A percentile compares a stretch with the other conserved stretches of the same genome.
Evolutionary conservation across 805 yeast genomes (phyloP).

Genomic region (Monosporozyma siamensis): DNA sequence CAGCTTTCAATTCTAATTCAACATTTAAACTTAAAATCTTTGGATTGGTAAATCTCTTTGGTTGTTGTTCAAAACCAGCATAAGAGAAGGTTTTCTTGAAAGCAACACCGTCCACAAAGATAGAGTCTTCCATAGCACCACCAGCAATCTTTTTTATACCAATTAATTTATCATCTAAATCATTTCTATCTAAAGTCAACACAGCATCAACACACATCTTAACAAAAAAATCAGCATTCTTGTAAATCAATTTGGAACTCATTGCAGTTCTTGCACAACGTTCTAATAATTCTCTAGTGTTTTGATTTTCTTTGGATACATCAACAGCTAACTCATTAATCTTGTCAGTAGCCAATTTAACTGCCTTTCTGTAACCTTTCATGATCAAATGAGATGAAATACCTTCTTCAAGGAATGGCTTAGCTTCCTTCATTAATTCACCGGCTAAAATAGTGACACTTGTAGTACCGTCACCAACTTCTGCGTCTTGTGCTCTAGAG

Average conservation of each 20-base stretch:
- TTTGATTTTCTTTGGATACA: slow-evolving; percentile 40
- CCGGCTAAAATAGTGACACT: slow-evolving; percentile 92
- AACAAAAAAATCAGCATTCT: slow-evolving; percentile 81
- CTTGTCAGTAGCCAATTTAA: slow-evolving; percentile 61
- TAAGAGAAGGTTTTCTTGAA: slow-evolving; percentile 95
- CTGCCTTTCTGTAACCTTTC: slow-evolving; percentile 81
- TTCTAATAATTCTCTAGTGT: slow-evolving; percentile 68
- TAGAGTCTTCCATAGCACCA: slow-evolving; percentile 91
- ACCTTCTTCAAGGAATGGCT: slow-evolving; percentile 89
- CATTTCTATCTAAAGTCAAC: slow-evolving; percentile 70
- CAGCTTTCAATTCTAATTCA: slow-evolving; percentile 94
- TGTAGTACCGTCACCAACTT: slow-evolving; percentile 98
- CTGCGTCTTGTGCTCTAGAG: slow-evolving; percentile 93
- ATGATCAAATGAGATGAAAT: slow-evolving; percentile 82
- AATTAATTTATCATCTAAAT: slow-evolving; percentile 79
- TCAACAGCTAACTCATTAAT: slow-evolving; percentile 69
- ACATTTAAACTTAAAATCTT: slow-evolving; percentile 78
- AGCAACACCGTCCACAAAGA: slow-evolving; percentile 88
- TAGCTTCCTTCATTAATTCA: slow-evolving; percentile 85
- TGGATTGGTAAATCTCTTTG: slow-evolving; percentile 72
- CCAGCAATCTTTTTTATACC: slow-evolving; percentile 95
- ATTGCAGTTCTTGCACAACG: slow-evolving; percentile 95
- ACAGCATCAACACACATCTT: slow-evolving; percentile 97
- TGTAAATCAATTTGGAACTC: slow-evolving; percentile 88
- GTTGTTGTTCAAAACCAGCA: slow-evolving; percentile 99